A percentile compares a stretch with the other conserved stretches of the same genome.
phyloP scores from a whole-genome alignment of 768 basidiomycete genomes.

The Tephrocybe sp. region DNA sequence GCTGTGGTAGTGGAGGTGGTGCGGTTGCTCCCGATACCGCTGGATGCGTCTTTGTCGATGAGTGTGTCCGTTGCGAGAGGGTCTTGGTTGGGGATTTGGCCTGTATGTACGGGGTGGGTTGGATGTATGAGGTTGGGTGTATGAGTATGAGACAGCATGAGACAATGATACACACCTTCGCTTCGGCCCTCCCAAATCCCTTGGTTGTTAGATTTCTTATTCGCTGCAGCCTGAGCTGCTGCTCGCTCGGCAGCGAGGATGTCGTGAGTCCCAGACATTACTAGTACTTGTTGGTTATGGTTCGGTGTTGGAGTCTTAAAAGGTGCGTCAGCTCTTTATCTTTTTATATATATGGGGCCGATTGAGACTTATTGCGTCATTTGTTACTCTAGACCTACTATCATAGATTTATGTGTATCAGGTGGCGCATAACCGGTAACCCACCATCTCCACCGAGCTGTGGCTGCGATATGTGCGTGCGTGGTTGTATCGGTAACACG shows the following conservation, averaged over 20 bases:
- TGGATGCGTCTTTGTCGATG: not conserved
- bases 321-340: not conserved
- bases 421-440: no score
- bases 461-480: no score
- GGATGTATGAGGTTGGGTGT: not conserved
- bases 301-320: not conserved
- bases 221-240: not conserved
- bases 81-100: not conserved
- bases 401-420: no score
- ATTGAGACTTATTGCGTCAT: not conserved
- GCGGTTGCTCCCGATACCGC: not conserved
- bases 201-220: not conserved
- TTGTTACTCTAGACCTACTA: no score
- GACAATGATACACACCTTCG: not conserved
- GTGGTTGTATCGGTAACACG: no score
- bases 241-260: slow-evolving; percentile 7
- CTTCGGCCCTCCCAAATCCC: not conserved
- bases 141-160: not conserved
- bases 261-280: slow-evolving; percentile 11
- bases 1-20: no score
- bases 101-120: no score
- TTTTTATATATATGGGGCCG: no score
- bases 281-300: not conserved
- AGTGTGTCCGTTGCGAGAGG: not conserved
- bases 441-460: no score